A percentile compares a stretch with the other conserved stretches of the same genome.
These are phyloP conservation scores for Amphichorda felina DNA, from an alignment of 2,329 filamentous ascomycete species.

Conservation along the genomic window DNA sequence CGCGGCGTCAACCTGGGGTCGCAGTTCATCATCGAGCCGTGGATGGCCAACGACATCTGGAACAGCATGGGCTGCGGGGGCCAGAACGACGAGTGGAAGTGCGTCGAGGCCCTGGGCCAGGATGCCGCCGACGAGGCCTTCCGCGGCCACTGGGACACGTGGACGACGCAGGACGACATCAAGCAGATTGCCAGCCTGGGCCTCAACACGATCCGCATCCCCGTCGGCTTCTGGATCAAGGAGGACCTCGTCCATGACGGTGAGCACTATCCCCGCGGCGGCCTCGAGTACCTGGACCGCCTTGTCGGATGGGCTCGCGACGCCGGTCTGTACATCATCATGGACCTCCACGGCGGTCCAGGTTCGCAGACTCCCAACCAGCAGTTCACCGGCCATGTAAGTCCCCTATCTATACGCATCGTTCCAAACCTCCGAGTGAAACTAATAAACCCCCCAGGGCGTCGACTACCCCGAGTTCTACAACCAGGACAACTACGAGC, in stretches of 20 bases:
- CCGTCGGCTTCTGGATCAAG: constrained; percentile 43
- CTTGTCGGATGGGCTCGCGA: constrained; percentile 35
- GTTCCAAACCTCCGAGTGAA: too few species aligned
- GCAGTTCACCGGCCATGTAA: constrained; percentile 29
- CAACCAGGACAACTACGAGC: constrained; percentile 40
- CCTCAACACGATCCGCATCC: constrained; percentile 41
- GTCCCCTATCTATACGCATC: too few species aligned
- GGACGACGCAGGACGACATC: constrained; percentile 36
- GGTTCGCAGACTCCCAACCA: constrained; percentile 33
- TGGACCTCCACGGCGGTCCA: constrained; percentile 39
- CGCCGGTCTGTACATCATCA: constrained; percentile 37
- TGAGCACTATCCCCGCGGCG: constrained; percentile 38
- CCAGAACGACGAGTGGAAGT: constrained; percentile 40
- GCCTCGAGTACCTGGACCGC: constrained; percentile 29
- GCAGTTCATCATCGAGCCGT: constrained; percentile 40
- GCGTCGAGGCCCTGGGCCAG: constrained; percentile 35
- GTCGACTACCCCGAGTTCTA: constrained; percentile 34
- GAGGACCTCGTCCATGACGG: constrained; percentile 34
- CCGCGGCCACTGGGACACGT: constrained; percentile 35
- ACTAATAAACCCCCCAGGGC: not conserved
- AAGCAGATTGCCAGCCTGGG: constrained; percentile 34
- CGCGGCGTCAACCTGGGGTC: constrained; percentile 43
- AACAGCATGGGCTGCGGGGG: constrained; percentile 31
- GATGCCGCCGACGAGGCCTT: constrained; percentile 31
- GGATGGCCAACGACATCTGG: constrained; percentile 36